Conservation (phyloP, 257 asterid species). For the Solanum virginianum region DNA sequence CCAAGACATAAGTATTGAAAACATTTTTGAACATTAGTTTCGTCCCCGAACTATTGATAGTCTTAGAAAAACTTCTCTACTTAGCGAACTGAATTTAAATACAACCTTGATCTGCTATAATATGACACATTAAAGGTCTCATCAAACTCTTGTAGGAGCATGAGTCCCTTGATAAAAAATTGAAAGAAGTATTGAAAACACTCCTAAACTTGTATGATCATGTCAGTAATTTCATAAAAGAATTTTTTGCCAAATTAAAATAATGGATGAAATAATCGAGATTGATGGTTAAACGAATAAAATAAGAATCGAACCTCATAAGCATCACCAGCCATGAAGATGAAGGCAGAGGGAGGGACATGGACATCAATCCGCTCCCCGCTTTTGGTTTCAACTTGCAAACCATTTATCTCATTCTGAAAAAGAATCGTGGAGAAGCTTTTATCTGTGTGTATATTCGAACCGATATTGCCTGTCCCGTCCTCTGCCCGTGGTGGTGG, state of each 20-base stretch:
- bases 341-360: constrained; percentile 35
- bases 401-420: constrained; percentile 45
- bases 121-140: too few relatives aligned
- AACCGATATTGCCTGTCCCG: constrained; percentile 13
- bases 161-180: too few relatives aligned
- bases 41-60: too few relatives aligned
- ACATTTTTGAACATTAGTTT: too few relatives aligned
- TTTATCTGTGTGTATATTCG: constrained; percentile 45
- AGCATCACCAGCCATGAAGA: constrained; percentile 64
- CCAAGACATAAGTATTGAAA: too few relatives aligned
- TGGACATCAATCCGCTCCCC: constrained; percentile 40
- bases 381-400: constrained; percentile 33
- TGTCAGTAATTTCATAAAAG: background rate
- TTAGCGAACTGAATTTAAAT: too few relatives aligned
- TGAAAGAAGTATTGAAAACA: too few relatives aligned
- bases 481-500: background rate
- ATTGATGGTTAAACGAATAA: background rate
- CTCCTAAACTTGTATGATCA: too few relatives aligned
- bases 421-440: constrained; percentile 39
- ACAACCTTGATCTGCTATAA: too few relatives aligned
- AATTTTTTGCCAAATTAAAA: background rate
- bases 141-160: too few relatives aligned
- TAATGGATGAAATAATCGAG: background rate
- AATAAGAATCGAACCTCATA: constrained; percentile 4
- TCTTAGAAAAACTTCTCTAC: too few relatives aligned